Base-by-base conservation (phyloP, 1,284 basidiomycete species). In the Ceratobasidium sp. region DNA sequence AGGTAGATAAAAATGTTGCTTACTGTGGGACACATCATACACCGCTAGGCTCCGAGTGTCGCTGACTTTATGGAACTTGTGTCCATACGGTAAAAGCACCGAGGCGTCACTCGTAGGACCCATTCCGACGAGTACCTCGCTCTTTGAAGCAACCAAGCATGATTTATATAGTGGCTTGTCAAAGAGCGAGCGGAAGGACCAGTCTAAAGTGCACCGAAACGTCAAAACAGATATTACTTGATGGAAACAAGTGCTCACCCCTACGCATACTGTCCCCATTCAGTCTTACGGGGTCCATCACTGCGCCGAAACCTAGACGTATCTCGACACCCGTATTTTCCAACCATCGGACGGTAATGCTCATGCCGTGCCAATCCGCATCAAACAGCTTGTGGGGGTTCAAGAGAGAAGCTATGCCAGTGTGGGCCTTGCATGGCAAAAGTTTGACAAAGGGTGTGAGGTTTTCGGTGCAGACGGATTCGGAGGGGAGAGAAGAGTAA, bases 401-500 rank as follows among this genome's bases (percentile, higher is more conserved):
- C 51, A 98, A 85, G 1, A 98, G 85, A 8, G 84, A 85, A 0
- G 94, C 93, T n/a, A 98, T 86, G 11, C 97, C 97, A 0, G 95
- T 94, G n/a, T 87, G 84, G 1, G 92, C 89, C 81, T 97, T 95
- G 86, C 96, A 98, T 0, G 98, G 97, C 1, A 99, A 84, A 6
- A 98, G 89, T 80, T 96, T 95, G 74, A 98, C 86, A 82, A 98
- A 96, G 0, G 98, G 97, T 0, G 96, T 97, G 6, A 99, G 84
- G 81, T 98, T 98, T 81, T 99, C 98, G 1, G 97, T 99, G 81
- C 97, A 99, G 19, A 98, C 92, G 76, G 91, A 86, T 79, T 95
- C 92, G 7, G 89, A 93, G 3, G 92, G 92, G 11, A 93, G 86
- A 22, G 89, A 88, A 0, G 91, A 93, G 78, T 95, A 92, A 61